Evolutionary conservation across 768 basidiomycete genomes (phyloP).

Genomic region (Trametes cubensis): DNA sequence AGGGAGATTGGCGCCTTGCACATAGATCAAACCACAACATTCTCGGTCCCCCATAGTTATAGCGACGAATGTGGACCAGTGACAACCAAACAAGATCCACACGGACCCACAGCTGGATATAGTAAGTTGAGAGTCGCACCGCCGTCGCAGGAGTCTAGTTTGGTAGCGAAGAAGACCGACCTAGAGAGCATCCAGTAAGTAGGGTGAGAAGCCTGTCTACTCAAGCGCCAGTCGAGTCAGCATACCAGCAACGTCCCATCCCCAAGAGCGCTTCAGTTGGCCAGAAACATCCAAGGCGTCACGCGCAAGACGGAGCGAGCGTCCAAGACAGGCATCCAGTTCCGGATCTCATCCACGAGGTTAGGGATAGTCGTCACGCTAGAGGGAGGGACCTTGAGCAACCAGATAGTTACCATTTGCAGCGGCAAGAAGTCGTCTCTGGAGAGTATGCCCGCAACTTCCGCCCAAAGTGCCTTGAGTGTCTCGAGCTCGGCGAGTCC

Average conservation of each 20-base stretch:
- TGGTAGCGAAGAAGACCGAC: background rate
- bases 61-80: background rate
- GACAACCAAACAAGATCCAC: background rate
- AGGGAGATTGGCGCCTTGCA: background rate
- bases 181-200: background rate
- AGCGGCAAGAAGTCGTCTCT: slow-evolving; percentile 5
- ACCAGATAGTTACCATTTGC: slow-evolving; percentile 7
- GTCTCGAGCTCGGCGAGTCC: background rate
- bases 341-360: background rate
- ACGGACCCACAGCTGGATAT: slow-evolving; percentile 5
- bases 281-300: slow-evolving; percentile 8
- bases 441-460: background rate
- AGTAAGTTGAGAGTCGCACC: no score
- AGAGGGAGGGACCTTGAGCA: slow-evolving; percentile 11
- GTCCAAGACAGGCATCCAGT: slow-evolving; percentile 9
- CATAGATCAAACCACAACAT: slow-evolving; percentile 5
- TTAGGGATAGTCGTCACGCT: background rate
- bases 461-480: background rate
- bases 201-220: slow-evolving; percentile 2
- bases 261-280: background rate
- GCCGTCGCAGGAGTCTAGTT: no score
- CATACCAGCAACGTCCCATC: slow-evolving; percentile 4
- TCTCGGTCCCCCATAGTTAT: background rate
- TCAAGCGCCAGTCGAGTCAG: slow-evolving; percentile 5
- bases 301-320: slow-evolving; percentile 7